Percentiles rank a stretch among this genome's conserved stretches.
Evolutionary conservation across 1,284 basidiomycete genomes (phyloP).

Genomic region (Amylostereum areolatum): DNA sequence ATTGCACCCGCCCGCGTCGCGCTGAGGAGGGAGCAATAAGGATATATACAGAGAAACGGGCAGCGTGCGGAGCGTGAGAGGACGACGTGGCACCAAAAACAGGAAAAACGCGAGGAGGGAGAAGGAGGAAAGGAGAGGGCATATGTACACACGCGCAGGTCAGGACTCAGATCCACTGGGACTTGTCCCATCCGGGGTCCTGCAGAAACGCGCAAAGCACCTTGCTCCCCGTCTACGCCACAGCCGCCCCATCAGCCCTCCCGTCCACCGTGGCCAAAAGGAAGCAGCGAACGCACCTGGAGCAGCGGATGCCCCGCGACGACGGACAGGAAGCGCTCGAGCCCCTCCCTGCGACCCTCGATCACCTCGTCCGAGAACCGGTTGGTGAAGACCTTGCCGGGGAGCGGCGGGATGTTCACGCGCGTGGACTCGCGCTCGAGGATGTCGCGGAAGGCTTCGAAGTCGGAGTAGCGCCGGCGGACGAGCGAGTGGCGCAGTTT

Average conservation of each 20-base stretch:
- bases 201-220: constrained; percentile 96
- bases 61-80: too few relatives aligned
- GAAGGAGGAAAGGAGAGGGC: too few relatives aligned
- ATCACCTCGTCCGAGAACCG: constrained; percentile 98
- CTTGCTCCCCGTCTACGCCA: constrained; percentile 85
- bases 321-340: constrained; percentile 93
- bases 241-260: not conserved
- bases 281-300: constrained; percentile 54
- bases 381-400: constrained; percentile 95
- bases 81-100: too few relatives aligned
- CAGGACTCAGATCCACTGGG: constrained; percentile 57
- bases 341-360: constrained; percentile 84
- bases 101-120: too few relatives aligned
- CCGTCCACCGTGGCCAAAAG: not conserved
- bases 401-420: constrained; percentile 95
- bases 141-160: too few relatives aligned
- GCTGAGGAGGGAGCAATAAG: too few relatives aligned
- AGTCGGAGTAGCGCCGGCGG: constrained; percentile 94
- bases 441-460: constrained; percentile 98
- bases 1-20: too few relatives aligned
- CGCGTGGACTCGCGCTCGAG: constrained; percentile 95
- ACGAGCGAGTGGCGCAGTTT: constrained; percentile 94
- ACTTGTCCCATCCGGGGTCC: constrained; percentile 80
- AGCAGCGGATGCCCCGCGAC: constrained; percentile 96
- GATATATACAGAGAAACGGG: too few relatives aligned